Conservation (phyloP, 352 stramenopile genomes). For the Globisporangium paroecandrum region DNA sequence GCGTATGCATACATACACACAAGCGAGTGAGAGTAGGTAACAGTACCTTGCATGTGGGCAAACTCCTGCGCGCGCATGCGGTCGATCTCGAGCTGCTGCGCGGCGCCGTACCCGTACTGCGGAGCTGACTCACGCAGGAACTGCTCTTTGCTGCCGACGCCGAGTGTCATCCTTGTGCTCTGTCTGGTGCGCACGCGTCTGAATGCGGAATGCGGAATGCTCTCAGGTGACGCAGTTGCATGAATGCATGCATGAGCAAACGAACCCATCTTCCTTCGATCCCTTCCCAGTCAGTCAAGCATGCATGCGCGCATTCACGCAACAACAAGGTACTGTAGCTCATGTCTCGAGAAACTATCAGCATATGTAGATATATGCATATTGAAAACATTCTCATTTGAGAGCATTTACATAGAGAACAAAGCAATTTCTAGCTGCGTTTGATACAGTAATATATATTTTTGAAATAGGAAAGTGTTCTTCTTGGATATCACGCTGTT, state of each 20-base stretch:
- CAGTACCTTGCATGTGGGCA: constrained; percentile 33
- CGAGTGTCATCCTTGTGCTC: neutral
- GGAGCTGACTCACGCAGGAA: constrained; percentile 11
- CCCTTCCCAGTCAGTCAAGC: neutral
- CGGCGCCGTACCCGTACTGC: constrained; percentile 14
- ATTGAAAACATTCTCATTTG: too few relatives aligned
- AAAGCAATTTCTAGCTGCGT: too few relatives aligned
- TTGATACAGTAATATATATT: too few relatives aligned
- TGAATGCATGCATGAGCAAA: neutral
- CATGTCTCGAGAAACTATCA: too few relatives aligned
- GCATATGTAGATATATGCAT: too few relatives aligned
- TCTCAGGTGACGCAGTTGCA: neutral
- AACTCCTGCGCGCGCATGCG: constrained; percentile 45
- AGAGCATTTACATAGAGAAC: too few relatives aligned
- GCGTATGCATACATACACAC: neutral
- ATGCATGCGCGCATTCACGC: neutral
- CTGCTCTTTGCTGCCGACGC: constrained; percentile 17
- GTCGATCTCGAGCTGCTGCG: constrained; percentile 26
- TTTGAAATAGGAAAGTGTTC: too few relatives aligned
- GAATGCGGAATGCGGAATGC: constrained; percentile 3
- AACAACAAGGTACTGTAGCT: neutral
- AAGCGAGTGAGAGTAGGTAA: neutral
- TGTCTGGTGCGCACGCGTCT: neutral
- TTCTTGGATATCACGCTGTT: too few relatives aligned
- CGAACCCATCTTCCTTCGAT: constrained; percentile 5